These are phyloP conservation scores for Pseudomonodictys pantanalensis DNA, from an alignment of 495 filamentous ascomycete genomes.

Conservation along the genomic window DNA sequence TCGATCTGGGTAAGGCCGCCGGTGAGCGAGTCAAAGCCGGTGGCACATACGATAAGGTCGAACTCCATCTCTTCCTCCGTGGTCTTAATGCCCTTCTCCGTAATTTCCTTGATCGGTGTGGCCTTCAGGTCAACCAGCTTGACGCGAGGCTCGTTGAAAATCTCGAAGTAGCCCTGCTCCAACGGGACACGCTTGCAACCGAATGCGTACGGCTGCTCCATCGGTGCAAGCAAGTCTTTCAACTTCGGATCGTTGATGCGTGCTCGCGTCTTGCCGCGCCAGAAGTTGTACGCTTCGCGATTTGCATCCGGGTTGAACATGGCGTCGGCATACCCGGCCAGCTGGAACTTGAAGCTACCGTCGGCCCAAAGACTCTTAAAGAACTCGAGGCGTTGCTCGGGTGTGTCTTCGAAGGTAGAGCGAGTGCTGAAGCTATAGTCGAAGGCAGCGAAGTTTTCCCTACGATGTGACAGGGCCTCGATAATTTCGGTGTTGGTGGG, in stretches of 20 bases:
- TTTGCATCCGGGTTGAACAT: slow-evolving; percentile 36
- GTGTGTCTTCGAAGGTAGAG: neutral
- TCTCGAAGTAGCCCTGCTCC: slow-evolving; percentile 42
- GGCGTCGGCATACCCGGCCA: slow-evolving; percentile 36
- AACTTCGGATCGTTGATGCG: slow-evolving; percentile 35
- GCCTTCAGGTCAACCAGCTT: slow-evolving; percentile 38
- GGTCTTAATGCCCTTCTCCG: slow-evolving; percentile 21
- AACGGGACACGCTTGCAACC: slow-evolving; percentile 36
- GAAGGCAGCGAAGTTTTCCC: neutral
- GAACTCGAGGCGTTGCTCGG: slow-evolving; percentile 16
- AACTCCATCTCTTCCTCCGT: slow-evolving; percentile 2
- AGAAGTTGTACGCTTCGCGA: slow-evolving; percentile 36
- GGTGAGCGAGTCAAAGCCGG: slow-evolving; percentile 42
- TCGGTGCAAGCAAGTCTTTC: slow-evolving; percentile 37
- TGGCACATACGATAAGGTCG: slow-evolving; percentile 29
- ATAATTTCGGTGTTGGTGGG: too few relatives aligned
- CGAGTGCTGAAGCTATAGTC: neutral
- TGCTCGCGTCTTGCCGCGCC: slow-evolving; percentile 35
- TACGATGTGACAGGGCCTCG: too few relatives aligned
- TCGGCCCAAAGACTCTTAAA: slow-evolving; percentile 22
- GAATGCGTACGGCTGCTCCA: slow-evolving; percentile 31
- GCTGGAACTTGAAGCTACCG: neutral
- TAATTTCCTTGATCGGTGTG: slow-evolving; percentile 30
- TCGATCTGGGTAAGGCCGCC: slow-evolving; percentile 39
- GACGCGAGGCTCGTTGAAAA: slow-evolving; percentile 40